These are phyloP conservation scores for Xerocomellus chrysenteron DNA, from an alignment of 768 basidiomycete species.

Conservation along the genomic window DNA sequence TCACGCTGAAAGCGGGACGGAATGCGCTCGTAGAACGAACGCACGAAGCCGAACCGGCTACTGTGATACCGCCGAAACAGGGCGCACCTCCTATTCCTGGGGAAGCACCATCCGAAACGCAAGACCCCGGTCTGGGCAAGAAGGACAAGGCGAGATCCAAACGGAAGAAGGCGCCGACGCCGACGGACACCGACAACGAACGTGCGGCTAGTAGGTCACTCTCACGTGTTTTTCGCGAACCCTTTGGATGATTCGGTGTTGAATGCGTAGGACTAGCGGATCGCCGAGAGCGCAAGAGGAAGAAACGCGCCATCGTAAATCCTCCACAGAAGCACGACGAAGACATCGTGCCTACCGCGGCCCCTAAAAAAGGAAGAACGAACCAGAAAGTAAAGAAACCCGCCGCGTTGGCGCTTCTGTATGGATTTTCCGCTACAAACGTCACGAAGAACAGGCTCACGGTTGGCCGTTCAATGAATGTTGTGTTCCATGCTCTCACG, in stretches of 20 bases:
- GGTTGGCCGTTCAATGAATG: slow-evolving; percentile 17
- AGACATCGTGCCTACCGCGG: neutral
- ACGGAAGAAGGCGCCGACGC: slow-evolving; percentile 18
- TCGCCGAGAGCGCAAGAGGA: slow-evolving; percentile 62
- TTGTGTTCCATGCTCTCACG: slow-evolving; percentile 1
- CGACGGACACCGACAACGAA: slow-evolving; percentile 34
- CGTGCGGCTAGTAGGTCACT: slow-evolving; percentile 35
- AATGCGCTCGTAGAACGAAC: neutral
- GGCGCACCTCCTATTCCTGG: neutral
- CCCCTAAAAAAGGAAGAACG: slow-evolving; percentile 12
- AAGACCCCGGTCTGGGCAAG: slow-evolving; percentile 3
- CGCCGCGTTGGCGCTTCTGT: slow-evolving; percentile 35
- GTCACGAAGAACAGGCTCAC: slow-evolving; percentile 37
- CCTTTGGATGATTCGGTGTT: neutral
- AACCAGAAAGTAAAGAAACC: slow-evolving; percentile 24
- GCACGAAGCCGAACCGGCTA: neutral
- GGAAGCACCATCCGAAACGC: neutral
- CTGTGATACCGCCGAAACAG: neutral
- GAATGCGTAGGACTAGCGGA: slow-evolving; percentile 53
- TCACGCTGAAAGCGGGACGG: neutral
- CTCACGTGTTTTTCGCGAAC: neutral
- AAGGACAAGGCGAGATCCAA: slow-evolving; percentile 27
- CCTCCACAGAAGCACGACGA: slow-evolving; percentile 13
- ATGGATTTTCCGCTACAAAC: slow-evolving; percentile 39
- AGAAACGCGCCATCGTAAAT: slow-evolving; percentile 54